These are phyloP conservation scores for Fusarium lateritium DNA, from an alignment of 2,329 filamentous ascomycete genomes.

Conservation along the genomic window DNA sequence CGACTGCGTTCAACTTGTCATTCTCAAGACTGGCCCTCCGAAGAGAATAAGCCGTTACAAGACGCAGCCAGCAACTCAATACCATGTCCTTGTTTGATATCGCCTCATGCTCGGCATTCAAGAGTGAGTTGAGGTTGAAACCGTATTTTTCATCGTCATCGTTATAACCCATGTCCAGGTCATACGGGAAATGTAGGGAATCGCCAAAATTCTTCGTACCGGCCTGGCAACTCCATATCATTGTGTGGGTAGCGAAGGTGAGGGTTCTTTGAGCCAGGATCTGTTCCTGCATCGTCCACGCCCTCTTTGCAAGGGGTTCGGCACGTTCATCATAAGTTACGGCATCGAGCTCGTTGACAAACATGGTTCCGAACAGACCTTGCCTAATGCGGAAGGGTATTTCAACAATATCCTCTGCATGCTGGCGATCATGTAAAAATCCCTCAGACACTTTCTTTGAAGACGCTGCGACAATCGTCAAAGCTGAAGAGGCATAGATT, in stretches of 20 bases:
- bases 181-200: neutral
- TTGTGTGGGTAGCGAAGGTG: neutral
- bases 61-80: neutral
- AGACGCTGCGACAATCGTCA: neutral
- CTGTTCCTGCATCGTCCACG: neutral
- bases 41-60: neutral
- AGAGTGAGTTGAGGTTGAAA: neutral
- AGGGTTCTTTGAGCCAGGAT: neutral
- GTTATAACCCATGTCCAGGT: neutral
- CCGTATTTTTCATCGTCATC: no score
- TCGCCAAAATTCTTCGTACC: neutral
- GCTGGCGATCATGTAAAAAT: neutral
- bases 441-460: neutral
- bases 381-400: neutral
- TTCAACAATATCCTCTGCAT: accelerated
- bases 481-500: neutral
- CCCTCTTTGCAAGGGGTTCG: neutral
- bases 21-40: neutral
- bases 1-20: constrained; percentile 5
- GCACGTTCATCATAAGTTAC: neutral
- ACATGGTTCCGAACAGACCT: neutral
- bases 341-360: neutral
- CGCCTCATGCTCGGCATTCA: neutral
- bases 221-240: neutral
- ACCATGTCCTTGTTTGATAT: neutral